A percentile compares a stretch with the other conserved stretches of the same genome.
Conservation (phyloP, 2,329 filamentous ascomycete genomes). For the Fusarium acutatum region DNA sequence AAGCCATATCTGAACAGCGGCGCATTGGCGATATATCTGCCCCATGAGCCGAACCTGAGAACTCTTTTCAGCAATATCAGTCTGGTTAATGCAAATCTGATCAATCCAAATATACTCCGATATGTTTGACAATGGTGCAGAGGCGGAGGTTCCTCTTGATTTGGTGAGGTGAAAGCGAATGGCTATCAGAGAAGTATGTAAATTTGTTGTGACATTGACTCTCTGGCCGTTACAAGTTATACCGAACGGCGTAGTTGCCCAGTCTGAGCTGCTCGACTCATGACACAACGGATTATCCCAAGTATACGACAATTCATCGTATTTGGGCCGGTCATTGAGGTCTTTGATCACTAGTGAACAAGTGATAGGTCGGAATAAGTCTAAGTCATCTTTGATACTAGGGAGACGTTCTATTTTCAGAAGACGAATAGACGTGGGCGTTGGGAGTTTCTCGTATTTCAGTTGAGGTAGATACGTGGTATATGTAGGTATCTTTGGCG, state of each 20-base stretch:
- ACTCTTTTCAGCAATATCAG: not conserved
- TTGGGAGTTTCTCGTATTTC: not conserved
- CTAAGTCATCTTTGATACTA: accelerated
- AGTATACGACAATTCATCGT: not conserved
- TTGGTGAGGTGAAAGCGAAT: too few species aligned
- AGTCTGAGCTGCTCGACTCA: not conserved
- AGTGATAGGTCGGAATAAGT: not conserved
- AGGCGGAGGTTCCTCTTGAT: too few species aligned
- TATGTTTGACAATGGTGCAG: not conserved
- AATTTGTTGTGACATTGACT: not conserved
- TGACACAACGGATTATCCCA: not conserved
- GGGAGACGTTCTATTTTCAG: not conserved
- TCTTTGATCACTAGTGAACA: not conserved
- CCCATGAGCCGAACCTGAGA: not conserved
- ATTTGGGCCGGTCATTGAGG: accelerated
- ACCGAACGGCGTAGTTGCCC: not conserved
- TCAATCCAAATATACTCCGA: not conserved
- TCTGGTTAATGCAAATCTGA: not conserved
- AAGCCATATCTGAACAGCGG: not conserved
- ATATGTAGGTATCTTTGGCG: not conserved
- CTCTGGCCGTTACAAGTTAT: not conserved
- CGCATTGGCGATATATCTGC: not conserved
- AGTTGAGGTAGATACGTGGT: not conserved
- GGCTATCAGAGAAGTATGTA: not conserved
- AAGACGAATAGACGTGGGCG: not conserved